Evolutionary conservation across 768 basidiomycete species (phyloP).

Genomic region (Kwoniella botswanensis): DNA sequence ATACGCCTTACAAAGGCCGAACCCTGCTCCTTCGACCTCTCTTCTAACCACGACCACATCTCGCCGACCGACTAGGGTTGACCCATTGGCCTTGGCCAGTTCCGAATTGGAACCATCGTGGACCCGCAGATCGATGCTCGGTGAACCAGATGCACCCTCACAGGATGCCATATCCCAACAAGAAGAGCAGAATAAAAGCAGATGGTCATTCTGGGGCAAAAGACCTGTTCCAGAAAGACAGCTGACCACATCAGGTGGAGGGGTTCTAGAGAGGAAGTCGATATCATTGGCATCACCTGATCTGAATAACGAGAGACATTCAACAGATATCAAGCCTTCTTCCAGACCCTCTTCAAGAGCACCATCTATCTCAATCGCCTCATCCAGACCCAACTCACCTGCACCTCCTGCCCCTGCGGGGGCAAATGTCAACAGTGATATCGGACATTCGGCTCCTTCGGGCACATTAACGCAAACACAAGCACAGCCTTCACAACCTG

Average conservation of each 20-base stretch:
- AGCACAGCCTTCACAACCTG: slow-evolving; percentile 12
- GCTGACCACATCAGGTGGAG: slow-evolving; percentile 54
- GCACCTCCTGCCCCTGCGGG: slow-evolving; percentile 9
- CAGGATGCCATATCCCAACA: slow-evolving; percentile 6
- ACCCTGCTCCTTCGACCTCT: slow-evolving; percentile 46
- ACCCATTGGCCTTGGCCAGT: slow-evolving; percentile 12
- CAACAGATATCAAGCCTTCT: slow-evolving; percentile 9
- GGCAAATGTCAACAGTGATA: background rate
- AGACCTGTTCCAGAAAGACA: slow-evolving; percentile 35
- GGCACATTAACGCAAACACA: slow-evolving; percentile 1
- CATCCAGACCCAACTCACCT: slow-evolving; percentile 17
- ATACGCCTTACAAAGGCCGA: slow-evolving; percentile 45
- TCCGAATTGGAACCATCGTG: slow-evolving; percentile 29
- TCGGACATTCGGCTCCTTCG: slow-evolving; percentile 14
- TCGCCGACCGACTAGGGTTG: slow-evolving; percentile 25
- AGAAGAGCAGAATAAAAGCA: slow-evolving; percentile 34
- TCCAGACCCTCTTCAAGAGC: slow-evolving; percentile 27
- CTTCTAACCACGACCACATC: slow-evolving; percentile 32
- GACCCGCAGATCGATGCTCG: slow-evolving; percentile 45
- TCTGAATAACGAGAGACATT: slow-evolving; percentile 11
- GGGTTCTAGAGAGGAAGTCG: slow-evolving; percentile 51
- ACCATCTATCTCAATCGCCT: slow-evolving; percentile 19
- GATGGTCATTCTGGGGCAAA: slow-evolving; percentile 55
- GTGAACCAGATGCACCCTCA: slow-evolving; percentile 45
- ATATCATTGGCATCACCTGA: slow-evolving; percentile 16